Evolutionary conservation across 139 green algal species (phyloP).

Genomic region (Parachlorella kessleri): DNA sequence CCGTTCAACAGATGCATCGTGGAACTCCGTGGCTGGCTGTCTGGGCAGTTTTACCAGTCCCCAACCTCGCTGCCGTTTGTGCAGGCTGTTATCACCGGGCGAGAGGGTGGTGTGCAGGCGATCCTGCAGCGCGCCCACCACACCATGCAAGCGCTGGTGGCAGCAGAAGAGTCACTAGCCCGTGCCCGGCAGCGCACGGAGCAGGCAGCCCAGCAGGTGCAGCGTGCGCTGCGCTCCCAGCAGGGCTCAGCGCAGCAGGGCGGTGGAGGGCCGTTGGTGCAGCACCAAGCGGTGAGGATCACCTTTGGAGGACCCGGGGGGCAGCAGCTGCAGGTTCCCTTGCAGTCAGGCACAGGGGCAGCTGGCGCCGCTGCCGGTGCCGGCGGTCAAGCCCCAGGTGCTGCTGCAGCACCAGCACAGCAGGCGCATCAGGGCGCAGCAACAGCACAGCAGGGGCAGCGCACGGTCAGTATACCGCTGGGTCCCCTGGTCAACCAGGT

Average conservation of each 20-base stretch:
- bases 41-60: too few relatives aligned
- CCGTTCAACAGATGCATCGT: too few relatives aligned
- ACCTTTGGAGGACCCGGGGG: background rate
- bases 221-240: background rate
- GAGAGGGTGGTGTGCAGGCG: background rate
- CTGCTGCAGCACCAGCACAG: background rate
- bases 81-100: background rate
- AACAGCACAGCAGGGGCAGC: too few relatives aligned
- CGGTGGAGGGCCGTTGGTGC: background rate
- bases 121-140: background rate
- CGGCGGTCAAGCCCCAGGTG: background rate
- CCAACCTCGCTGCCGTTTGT: too few relatives aligned
- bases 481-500: background rate
- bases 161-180: background rate
- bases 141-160: background rate
- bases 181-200: background rate
- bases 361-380: background rate
- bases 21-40: too few relatives aligned
- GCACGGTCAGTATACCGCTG: background rate
- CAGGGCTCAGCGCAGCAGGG: too few relatives aligned
- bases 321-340: background rate
- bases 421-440: background rate
- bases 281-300: conserved; percentile 3
- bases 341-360: background rate
- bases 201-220: background rate